phyloP scores from a whole-genome alignment of 371 early-diverging fungal species.

The Batrachochytrium dendrobatidis region DNA sequence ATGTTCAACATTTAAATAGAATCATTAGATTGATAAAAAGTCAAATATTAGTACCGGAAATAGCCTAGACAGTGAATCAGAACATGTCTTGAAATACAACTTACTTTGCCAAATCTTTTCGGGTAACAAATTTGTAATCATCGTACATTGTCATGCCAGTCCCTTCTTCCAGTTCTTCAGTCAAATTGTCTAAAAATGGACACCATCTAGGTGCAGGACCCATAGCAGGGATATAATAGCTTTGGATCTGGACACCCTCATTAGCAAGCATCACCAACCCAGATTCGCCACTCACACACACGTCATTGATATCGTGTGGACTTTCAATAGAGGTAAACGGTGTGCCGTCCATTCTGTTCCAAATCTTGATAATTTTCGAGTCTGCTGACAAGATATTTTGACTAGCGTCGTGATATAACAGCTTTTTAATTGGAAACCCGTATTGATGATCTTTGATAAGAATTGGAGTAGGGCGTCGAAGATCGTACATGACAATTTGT shows the following conservation, averaged over 20 bases:
- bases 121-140: slow-evolving; percentile 94
- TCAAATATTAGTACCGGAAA: no score
- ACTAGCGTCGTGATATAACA: slow-evolving; percentile 73
- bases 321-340: slow-evolving; percentile 89
- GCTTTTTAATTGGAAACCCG: slow-evolving; percentile 87
- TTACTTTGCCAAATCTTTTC: slow-evolving; percentile 67
- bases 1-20: background rate
- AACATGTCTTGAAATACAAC: background rate
- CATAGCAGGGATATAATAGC: slow-evolving; percentile 85
- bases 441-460: slow-evolving; percentile 93
- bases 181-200: slow-evolving; percentile 93
- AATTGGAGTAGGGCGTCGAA: slow-evolving; percentile 77
- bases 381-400: slow-evolving; percentile 84
- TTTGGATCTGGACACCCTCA: slow-evolving; percentile 90
- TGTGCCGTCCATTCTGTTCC: slow-evolving; percentile 75
- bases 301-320: slow-evolving; percentile 87
- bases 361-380: slow-evolving; percentile 85
- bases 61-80: no score
- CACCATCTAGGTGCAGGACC: slow-evolving; percentile 97
- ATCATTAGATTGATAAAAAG: slow-evolving; percentile 1
- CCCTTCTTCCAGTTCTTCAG: slow-evolving; percentile 96
- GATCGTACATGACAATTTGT: slow-evolving; percentile 87
- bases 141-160: slow-evolving; percentile 78
- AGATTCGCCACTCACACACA: slow-evolving; percentile 70
- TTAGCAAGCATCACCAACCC: slow-evolving; percentile 93